Base-by-base conservation (phyloP, 1,284 basidiomycete genomes). In the Irpex sp. region DNA sequence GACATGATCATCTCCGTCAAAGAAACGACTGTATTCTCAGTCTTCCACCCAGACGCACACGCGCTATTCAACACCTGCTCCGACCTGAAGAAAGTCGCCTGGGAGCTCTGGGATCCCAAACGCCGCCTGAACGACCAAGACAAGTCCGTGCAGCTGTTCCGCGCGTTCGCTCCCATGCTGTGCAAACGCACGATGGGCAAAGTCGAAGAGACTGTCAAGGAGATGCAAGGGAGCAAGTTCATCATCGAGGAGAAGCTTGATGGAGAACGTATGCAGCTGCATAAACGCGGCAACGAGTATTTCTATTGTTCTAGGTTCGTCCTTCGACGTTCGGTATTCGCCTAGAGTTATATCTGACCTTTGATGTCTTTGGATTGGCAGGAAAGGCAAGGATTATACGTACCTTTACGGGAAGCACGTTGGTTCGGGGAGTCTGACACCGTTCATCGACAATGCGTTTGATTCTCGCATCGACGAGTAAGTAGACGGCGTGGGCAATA, bases 221-320 rank as follows among this genome's bases (percentile, higher is more conserved):
- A 90, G 59, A 95, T 97, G 85, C 84, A 84, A 21, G 86, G 85
- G 49, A 68, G 78, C 11, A 76, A 83, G 58, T 97, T 97, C 72
- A 79, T 94, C 66, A 92, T 98, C 55, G 95, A 98, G 72, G 96
- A 98, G 77, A 98, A 98, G 74, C 82, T 97, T 1, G 95, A 98
- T 70, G 95, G 95, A 1, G 95, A 98, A 74, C 81, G 96, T 33
- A 95, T 98, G 75, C 96, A 98, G 72, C 70, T 98, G 58, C 96
- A 98, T 71, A 97, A 93, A 75, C 82, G 89, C 57, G 93, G 91
- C 1, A 89, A 92, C 63, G 87, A 93, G 71, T 98, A 92, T 72
- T 93, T 90, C 68, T 98, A 96, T 71, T 95, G 89, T 71, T 97
- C 95, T 7, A 85, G 93, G 93, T 90, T 13, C 19, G 49, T 61